A percentile compares a stretch with the other conserved stretches of the same genome.
phyloP scores from a whole-genome alignment of 176 grass and related monocot species.

The Elaeis guineensis region DNA sequence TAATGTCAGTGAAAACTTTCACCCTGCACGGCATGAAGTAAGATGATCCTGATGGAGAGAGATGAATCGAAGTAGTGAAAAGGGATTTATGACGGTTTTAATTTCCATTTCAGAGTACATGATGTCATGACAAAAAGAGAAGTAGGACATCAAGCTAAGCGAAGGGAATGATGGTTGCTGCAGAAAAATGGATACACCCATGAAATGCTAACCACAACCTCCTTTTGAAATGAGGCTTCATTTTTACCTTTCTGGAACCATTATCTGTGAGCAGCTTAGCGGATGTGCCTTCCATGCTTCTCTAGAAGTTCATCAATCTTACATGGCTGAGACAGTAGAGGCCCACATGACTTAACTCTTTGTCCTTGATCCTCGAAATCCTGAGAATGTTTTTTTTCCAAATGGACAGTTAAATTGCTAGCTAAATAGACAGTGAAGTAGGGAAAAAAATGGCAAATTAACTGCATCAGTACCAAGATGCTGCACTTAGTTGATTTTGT shows the following conservation, averaged over 20 bases:
- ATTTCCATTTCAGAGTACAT: no score
- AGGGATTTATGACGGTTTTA: no score
- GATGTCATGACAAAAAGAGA: no score
- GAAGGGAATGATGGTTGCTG: no score
- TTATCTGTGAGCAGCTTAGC: slow-evolving; percentile 39
- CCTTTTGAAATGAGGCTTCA: no score
- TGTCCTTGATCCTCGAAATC: slow-evolving; percentile 35
- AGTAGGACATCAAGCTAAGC: no score
- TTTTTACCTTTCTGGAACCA: slow-evolving; percentile 69
- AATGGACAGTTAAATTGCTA: neutral
- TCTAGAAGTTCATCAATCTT: slow-evolving; percentile 72
- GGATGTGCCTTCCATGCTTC: slow-evolving; percentile 64
- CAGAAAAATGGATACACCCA: no score
- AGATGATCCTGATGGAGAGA: no score
- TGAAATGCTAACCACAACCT: no score
- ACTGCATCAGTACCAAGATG: neutral
- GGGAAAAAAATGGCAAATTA: neutral
- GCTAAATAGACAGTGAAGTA: neutral
- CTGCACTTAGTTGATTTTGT: neutral
- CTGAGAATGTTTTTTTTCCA: slow-evolving; percentile 22
- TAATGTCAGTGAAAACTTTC: no score
- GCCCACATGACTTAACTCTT: slow-evolving; percentile 57
- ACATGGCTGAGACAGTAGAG: slow-evolving; percentile 42
- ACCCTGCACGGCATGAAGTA: no score
- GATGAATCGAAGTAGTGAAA: no score